phyloP scores from a whole-genome alignment of 257 asterid species.

The Buddleja alternifolia region DNA sequence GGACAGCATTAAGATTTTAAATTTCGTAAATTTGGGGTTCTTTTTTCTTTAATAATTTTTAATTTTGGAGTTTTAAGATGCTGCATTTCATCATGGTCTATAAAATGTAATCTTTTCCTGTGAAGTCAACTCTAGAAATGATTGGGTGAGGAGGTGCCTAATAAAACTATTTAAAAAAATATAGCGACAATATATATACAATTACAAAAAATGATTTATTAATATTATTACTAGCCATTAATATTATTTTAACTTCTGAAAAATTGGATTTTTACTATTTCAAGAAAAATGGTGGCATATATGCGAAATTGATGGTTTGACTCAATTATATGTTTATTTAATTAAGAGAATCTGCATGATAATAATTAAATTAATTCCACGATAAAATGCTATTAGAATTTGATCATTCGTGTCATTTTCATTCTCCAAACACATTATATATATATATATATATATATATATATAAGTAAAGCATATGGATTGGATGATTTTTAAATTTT shows the following conservation, averaged over 20 bases:
- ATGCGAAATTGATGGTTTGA: conserved; percentile 47
- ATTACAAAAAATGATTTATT: conserved; percentile 5
- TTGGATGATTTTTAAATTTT: conserved; percentile 22
- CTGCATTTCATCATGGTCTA: conserved; percentile 28
- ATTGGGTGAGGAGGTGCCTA: conserved; percentile 25
- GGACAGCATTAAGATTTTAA: conserved; percentile 19
- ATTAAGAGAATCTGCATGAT: conserved; percentile 27
- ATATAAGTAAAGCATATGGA: conserved; percentile 3
- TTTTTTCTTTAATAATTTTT: too few species aligned
- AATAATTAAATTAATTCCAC: conserved; percentile 15
- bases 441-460: too few species aligned
- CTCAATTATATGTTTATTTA: conserved; percentile 29
- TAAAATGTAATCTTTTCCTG: conserved; percentile 6
- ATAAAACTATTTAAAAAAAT: neutral
- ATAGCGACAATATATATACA: neutral
- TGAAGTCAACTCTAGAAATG: conserved; percentile 38
- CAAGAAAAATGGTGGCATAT: conserved; percentile 3
- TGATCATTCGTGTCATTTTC: conserved; percentile 27
- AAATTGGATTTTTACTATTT: conserved; percentile 13
- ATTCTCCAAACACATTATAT: conserved; percentile 1
- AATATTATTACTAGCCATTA: neutral
- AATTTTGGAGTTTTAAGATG: conserved; percentile 18
- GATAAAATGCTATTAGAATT: neutral
- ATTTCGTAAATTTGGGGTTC: conserved; percentile 1
- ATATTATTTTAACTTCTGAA: neutral